Base-by-base conservation (phyloP, 768 basidiomycete genomes). In the Mycena alexandri region DNA sequence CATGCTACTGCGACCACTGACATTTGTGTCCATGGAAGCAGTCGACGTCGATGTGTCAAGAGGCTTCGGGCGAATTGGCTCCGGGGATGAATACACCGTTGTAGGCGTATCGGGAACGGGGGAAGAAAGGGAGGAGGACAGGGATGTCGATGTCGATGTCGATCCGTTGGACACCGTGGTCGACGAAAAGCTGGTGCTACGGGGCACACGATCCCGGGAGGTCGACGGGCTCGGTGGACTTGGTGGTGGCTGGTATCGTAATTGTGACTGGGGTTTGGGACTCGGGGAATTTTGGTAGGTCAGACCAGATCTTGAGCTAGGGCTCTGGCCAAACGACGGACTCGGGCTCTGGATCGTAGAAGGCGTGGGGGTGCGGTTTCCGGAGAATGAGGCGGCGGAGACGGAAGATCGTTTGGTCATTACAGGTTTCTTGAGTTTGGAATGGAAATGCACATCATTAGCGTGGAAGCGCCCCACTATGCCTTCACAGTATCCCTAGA, bases 401-500 rank as follows among this genome's bases (percentile, higher is more conserved):
- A 68, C 81, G 63, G 86, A 87, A 1, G 82, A 80, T 1, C 93
- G 86, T 77, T 92, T 93, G 4, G 92, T 86, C 83, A 91, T 90
- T 69, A 95, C 81, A 0, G 93, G 91, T 60, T 87, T 89, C 82
- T 96, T 95, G 67, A 96, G 85, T 70, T 88, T 91, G 3, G 85
- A 82, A 65, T 88, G 88, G 73, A 95, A 93, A 9, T 80, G 85
- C 12, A 96, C 94, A 63, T 90, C 81, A 22, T 77, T 69, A 0
- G 85, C 89, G 19, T 80, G 79, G 74, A 96, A 95, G 7, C 88
- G 84, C 12, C 94, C 94, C 3, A 95, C 91, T 58, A 95, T 92
- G 58, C 90, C 94, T 79, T 96, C 94, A 74, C 94, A 96, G 71
- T 90, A 92, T 5, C 94, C 94, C 93, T 94, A 71, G 22, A 59